phyloP scores from a whole-genome alignment of 305 asterid species.

The Solanum hybrid region DNA sequence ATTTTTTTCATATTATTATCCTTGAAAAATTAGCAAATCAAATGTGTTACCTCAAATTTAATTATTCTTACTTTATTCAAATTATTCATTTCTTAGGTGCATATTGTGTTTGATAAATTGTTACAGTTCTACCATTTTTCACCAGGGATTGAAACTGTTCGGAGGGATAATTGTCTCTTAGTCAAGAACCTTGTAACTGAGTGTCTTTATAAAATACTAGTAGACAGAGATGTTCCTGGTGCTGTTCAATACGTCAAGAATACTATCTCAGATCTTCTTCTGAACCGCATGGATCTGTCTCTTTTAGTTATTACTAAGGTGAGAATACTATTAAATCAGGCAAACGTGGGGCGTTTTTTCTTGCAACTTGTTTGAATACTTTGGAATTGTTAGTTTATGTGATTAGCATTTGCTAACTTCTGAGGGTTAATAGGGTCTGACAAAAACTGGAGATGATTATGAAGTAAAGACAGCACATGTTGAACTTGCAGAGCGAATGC shows the following conservation, averaged over 20 bases:
- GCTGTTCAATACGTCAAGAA: constrained; percentile 94
- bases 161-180: constrained; percentile 93
- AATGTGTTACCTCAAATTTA: not conserved
- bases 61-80: not conserved
- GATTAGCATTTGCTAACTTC: not conserved
- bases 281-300: constrained; percentile 98
- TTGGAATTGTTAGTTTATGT: not conserved
- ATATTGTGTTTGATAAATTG: not conserved
- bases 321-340: constrained; percentile 8
- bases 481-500: constrained; percentile 98
- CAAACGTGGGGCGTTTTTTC: not conserved
- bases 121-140: constrained; percentile 7
- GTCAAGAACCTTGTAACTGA: constrained; percentile 88
- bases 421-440: constrained; percentile 59
- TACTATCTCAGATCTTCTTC: constrained; percentile 92
- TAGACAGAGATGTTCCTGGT: constrained; percentile 88
- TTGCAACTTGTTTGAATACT: constrained; percentile 2
- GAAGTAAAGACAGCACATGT: constrained; percentile 98
- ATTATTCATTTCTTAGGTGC: not conserved
- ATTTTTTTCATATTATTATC: not conserved
- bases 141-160: constrained; percentile 92
- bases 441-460: constrained; percentile 94
- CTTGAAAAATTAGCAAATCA: not conserved
- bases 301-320: constrained; percentile 98
- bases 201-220: constrained; percentile 87